Evolutionary conservation across 139 green algal genomes (phyloP), one percentile per base, ranked within the genome.

Genomic region (Auxenochlorella pyrenoidosa): DNA sequence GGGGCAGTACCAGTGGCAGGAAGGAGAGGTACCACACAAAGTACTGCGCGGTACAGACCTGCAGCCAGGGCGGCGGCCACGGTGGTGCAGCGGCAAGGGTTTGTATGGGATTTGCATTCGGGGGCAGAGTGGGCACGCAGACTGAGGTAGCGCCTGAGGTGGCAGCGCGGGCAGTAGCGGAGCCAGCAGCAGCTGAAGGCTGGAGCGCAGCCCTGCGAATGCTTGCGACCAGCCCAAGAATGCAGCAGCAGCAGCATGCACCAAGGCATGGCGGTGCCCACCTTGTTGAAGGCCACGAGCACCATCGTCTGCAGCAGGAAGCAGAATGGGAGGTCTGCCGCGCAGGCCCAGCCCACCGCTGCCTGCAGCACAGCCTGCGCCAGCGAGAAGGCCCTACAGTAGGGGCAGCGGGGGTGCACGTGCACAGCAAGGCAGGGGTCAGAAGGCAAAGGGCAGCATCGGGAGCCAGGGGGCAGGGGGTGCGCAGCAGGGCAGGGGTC

Each of bases 1-100:
- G 30, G 18, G 92, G 93, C 83, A 98, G 81, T 36, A 92, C 88
- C 75, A 98, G 78, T 15, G 97, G 97, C 75, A 98, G 66, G 47
- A 98, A 93, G 66, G 87, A 87, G n/a, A 98, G 91, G 86, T 94
- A 99, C 97, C 97, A 99, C 6, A 99, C 97, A 94, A 99, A 99
- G 91, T 99, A 99, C 91, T 99, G 97, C 5, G 96, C 95, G 2
- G 96, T 99, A 43, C 89, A 90, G 19, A 97, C 92, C 80, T 85
- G 41, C 60, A 43, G 16, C 13, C 54, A 63, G 12, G n/a, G n/a
- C n/a, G n/a, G n/a, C n/a, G n/a, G n/a, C n/a, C n/a, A n/a, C n/a
- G n/a, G n/a, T n/a, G n/a, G n/a, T n/a, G n/a, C n/a, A n/a, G n/a
- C n/a, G n/a, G n/a, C n/a, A n/a, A n/a, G n/a, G n/a, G n/a, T n/a